phyloP scores from a whole-genome alignment of 208 protist genomes.

The Acanthamoeba triangularis region DNA sequence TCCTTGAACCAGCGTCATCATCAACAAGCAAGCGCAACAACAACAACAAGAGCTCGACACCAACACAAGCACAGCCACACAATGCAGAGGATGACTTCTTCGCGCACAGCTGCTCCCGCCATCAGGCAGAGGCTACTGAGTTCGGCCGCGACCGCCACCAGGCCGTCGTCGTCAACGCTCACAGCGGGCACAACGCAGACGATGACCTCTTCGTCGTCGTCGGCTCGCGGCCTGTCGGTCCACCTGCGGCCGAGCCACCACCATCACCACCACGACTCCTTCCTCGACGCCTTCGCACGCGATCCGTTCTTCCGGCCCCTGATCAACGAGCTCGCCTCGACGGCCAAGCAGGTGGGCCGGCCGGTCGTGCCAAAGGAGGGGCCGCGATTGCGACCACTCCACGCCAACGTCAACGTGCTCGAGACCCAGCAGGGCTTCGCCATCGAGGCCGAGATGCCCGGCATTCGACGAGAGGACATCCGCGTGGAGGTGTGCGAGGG shows the following conservation, averaged over 20 bases:
- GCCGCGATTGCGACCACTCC: background rate
- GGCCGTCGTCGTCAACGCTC: background rate
- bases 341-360: background rate
- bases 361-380: background rate
- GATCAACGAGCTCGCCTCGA: background rate
- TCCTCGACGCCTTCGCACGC: background rate
- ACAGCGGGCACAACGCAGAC: background rate
- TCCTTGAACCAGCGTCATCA: too few relatives aligned
- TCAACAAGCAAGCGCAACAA: background rate
- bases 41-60: too few relatives aligned
- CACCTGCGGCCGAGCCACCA: background rate
- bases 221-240: background rate
- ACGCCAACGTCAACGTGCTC: conserved; percentile 9
- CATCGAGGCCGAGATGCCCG: conserved; percentile 48
- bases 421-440: conserved; percentile 4
- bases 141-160: too few relatives aligned
- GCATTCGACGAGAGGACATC: conserved; percentile 33
- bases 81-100: conserved; percentile 22
- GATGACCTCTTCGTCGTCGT: background rate
- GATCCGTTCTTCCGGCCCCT: conserved; percentile 24
- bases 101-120: background rate
- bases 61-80: background rate
- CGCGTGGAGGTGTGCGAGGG: conserved; percentile 5
- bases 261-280: background rate
- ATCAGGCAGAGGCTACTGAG: background rate